Base-by-base conservation (phyloP, 495 filamentous ascomycete species). In the Parmelia sp. region DNA sequence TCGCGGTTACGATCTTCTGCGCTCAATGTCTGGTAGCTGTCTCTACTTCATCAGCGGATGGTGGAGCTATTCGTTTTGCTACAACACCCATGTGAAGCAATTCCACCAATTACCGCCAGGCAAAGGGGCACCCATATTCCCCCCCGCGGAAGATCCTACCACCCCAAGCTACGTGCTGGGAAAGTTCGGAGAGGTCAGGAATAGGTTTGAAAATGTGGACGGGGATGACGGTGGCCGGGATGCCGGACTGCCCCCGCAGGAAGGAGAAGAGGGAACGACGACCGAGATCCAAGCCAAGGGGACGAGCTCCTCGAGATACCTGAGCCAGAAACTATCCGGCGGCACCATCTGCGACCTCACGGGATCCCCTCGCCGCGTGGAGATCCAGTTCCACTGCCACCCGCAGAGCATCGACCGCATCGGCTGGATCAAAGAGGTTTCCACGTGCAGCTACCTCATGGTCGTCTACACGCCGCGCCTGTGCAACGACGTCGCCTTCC, bases 41-140 rank as follows among this genome's bases (percentile, higher is more conserved):
- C 82, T 98, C 66, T 96, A 96, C 76, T 96, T 88, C 74, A 81
- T 91, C 55, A 88, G 84, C 1, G 94, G 93, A 5, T 98, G 94
- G 94, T 98, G 94, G 94, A 91, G 88, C 61, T 98, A 98, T 73
- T 87, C 85, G 39, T 97, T 96, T 77, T 98, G 94, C 78, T 96
- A 97, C 77, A 88, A 89, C 70, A 80, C 84, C 51, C 84, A 90
- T 61, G 86, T 98, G 39, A 89, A 88, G 66, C 94, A 98, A 73
- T 98, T 96, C 75, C 94, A 97, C 76, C 90, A 89, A 60, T 77
- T 91, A 59, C 84, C 92, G 0, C 75, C 84, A 58, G 77, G 84
- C 64, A 75, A 81, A 70, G 36, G 86, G 8, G 82, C 85, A 1
- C 85, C 90, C 6, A 80, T 82, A 23, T 88, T 87, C 64, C 88